A percentile compares a stretch with the other conserved stretches of the same genome.
phyloP scores from a whole-genome alignment of 768 basidiomycete genomes.

The Suillus tomentosus region DNA sequence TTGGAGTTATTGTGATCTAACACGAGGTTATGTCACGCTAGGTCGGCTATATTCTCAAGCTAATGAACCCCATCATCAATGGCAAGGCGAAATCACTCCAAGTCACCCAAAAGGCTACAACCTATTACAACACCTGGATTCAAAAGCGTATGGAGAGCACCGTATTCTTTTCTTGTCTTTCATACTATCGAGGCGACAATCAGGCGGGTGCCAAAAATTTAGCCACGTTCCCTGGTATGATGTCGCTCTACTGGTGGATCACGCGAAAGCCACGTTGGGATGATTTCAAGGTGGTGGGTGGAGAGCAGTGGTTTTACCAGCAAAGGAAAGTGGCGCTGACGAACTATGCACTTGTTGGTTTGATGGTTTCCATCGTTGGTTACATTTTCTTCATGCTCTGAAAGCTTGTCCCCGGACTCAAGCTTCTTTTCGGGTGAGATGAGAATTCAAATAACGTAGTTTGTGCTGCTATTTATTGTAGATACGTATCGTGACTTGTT shows the following conservation, averaged over 20 bases:
- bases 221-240: conserved; percentile 57
- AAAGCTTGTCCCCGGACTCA: not conserved
- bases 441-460: not conserved
- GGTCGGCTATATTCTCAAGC: conserved; percentile 51
- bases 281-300: conserved; percentile 43
- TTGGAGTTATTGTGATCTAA: conserved; percentile 9
- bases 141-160: conserved; percentile 47
- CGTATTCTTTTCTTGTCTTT: conserved; percentile 56
- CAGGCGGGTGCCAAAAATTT: conserved; percentile 36
- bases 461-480: not conserved
- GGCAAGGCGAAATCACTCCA: conserved; percentile 52
- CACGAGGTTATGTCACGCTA: conserved; percentile 21
- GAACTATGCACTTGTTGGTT: conserved; percentile 26
- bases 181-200: conserved; percentile 49
- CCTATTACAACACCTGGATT: conserved; percentile 54
- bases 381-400: not conserved
- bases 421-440: conserved; percentile 3
- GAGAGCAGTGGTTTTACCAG: conserved; percentile 38
- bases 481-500: not conserved
- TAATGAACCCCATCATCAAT: conserved; percentile 54
- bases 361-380: conserved; percentile 13
- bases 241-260: conserved; percentile 55
- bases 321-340: conserved; percentile 24
- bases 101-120: conserved; percentile 47
- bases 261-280: conserved; percentile 44